These are phyloP conservation scores for Nannochloropsis granulata DNA, from an alignment of 108 stramenopile species.

Conservation along the genomic window DNA sequence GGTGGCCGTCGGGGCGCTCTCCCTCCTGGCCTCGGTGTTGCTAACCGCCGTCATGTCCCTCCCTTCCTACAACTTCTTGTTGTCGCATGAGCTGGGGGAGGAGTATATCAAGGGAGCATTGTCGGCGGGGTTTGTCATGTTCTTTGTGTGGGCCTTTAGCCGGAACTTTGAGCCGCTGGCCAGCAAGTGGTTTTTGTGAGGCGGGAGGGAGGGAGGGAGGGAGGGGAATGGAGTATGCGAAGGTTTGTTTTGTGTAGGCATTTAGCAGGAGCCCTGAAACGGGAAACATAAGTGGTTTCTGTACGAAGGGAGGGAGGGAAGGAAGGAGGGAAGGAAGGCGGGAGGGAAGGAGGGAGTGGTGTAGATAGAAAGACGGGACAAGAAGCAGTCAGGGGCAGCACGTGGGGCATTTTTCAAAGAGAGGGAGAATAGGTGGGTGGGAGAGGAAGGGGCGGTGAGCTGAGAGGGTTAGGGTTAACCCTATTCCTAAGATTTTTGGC, in stretches of 20 bases:
- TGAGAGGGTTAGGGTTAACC: too few relatives aligned
- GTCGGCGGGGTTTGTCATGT: not conserved
- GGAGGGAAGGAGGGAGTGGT: too few relatives aligned
- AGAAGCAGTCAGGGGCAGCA: too few relatives aligned
- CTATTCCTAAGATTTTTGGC: too few relatives aligned
- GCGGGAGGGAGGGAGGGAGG: not conserved
- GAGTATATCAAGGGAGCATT: not conserved
- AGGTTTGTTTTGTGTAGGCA: too few relatives aligned
- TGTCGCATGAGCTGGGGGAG: not conserved
- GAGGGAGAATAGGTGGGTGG: not conserved
- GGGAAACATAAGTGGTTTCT: too few relatives aligned
- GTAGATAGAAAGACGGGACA: too few relatives aligned
- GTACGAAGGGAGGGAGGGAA: too few relatives aligned
- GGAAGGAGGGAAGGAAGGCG: too few relatives aligned
- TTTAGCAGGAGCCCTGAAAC: too few relatives aligned
- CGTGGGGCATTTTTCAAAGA: not conserved
- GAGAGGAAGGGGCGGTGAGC: not conserved
- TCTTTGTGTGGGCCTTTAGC: not conserved
- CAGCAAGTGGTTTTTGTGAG: not conserved
- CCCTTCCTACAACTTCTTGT: not conserved
- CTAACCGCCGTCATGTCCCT: not conserved
- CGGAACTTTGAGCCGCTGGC: not conserved
- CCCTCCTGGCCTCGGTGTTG: not conserved
- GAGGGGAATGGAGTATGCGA: not conserved
- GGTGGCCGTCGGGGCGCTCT: not conserved